Base-by-base conservation (phyloP, 768 basidiomycete species). In the Trametes cubensis region DNA sequence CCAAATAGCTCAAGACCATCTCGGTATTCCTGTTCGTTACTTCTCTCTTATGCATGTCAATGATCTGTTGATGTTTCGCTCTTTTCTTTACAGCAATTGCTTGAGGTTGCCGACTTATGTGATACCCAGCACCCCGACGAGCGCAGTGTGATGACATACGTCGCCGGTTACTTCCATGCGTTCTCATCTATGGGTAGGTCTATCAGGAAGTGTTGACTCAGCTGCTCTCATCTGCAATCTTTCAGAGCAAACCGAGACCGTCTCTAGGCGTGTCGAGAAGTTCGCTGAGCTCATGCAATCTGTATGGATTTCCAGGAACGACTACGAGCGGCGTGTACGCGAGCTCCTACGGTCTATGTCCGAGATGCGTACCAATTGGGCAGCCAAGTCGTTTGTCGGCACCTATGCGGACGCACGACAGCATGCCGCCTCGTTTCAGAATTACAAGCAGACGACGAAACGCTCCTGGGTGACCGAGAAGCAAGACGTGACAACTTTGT, bases 31-130 rank as follows among this genome's bases (percentile, higher is more conserved):
- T 5, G 95, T 96, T 67, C 66, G 89, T 77, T 6, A 17, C 20
- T 6, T 58, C n/a, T 44, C 20, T 52, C 48, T 39, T 30, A 38
- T 55, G 55, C 20, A 60, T 47, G 63, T 62, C 51, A 48, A 53
- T 39, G 45, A 41, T 63, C 42, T 47, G 13, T 50, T 54, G 48
- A 66, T 20, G 57, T 40, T n/a, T 18, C 20, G 21, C 20, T 21
- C 18, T 10, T 30, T 11, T 48, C 41, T 6, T 40, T 46, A 50
- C 28, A 97, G 94, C 93, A 92, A 88, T 79, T 99, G 4, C 83
- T 99, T n/a, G 97, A 99, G 81, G 96, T 98, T 0, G 89, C 94
- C 57, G 97, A 99, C 79, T 75, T 99, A 30, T 95, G 94, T 67
- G 94, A 95, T 70, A 85, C 87, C 0, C 79, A 79, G 18, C 84